Evolutionary conservation across 345 rosid genomes (phyloP).

Genomic region (Citrus australasica): DNA sequence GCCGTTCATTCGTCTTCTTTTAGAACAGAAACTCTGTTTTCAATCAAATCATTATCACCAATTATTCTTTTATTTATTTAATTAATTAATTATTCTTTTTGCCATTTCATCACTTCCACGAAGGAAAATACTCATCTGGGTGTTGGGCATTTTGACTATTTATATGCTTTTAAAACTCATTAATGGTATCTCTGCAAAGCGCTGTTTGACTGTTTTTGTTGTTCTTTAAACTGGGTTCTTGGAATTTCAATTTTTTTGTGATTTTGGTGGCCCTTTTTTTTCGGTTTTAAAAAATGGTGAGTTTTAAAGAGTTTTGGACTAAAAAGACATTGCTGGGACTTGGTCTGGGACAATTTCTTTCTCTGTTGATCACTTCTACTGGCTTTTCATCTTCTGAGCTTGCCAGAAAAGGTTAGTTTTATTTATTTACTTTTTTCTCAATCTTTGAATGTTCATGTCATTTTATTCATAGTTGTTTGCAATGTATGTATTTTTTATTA

Average conservation of each 20-base stretch:
- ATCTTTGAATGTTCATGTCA: not conserved
- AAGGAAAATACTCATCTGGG: not conserved
- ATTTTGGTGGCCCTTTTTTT: not conserved
- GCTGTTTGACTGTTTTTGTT: not conserved
- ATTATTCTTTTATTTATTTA: not conserved
- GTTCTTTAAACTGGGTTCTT: slow-evolving; percentile 3
- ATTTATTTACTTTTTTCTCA: not conserved
- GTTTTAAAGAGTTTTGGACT: slow-evolving; percentile 39
- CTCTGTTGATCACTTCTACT: slow-evolving; percentile 53
- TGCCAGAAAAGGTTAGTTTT: slow-evolving; percentile 53
- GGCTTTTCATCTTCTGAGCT: slow-evolving; percentile 56
- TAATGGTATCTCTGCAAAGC: not conserved
- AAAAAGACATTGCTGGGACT: slow-evolving; percentile 63
- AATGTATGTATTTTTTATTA: not conserved
- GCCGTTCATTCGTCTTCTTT: not conserved
- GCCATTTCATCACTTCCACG: not conserved
- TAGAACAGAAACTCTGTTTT: not conserved
- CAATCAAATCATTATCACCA: not conserved
- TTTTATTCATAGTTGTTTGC: not conserved
- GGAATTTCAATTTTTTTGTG: not conserved
- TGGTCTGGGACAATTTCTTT: slow-evolving; percentile 73
- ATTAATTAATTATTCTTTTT: not conserved
- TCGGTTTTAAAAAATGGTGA: slow-evolving; percentile 20
- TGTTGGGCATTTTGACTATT: not conserved
- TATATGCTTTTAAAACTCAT: not conserved